phyloP scores from a whole-genome alignment of 2,329 filamentous ascomycete species.

The Paecilomyces sp. region DNA sequence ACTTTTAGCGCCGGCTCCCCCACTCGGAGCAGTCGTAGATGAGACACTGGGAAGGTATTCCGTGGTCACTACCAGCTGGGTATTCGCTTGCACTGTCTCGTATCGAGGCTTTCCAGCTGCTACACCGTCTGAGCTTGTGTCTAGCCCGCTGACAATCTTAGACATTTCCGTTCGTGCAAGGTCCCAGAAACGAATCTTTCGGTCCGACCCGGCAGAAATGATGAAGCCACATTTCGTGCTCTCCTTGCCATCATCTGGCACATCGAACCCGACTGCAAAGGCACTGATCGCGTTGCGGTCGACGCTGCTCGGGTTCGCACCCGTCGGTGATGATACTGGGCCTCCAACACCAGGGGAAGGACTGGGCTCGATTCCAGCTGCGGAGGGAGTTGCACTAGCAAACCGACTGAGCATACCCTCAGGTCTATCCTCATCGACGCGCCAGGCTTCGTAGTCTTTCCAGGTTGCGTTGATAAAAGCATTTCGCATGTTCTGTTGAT shows the following conservation, averaged over 20 bases:
- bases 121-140: conserved; percentile 52
- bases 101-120: conserved; percentile 58
- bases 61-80: conserved; percentile 58
- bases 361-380: conserved; percentile 56
- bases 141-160: conserved; percentile 70
- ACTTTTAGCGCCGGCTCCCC: conserved; percentile 17
- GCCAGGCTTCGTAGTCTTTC: conserved; percentile 72
- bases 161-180: conserved; percentile 70
- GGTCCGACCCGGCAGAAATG: conserved; percentile 80
- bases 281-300: conserved; percentile 57
- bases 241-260: conserved; percentile 55
- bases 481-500: not conserved
- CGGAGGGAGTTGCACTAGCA: conserved; percentile 42
- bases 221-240: conserved; percentile 70
- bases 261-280: conserved; percentile 65
- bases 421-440: conserved; percentile 80
- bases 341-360: conserved; percentile 23
- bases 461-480: conserved; percentile 14
- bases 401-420: conserved; percentile 84
- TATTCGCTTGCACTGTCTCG: conserved; percentile 54
- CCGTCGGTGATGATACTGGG: not conserved
- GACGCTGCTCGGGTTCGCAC: conserved; percentile 1
- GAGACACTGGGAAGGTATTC: conserved; percentile 48
- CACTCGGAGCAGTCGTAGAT: conserved; percentile 20
- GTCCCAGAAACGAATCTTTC: conserved; percentile 92